Evolutionary conservation across 768 basidiomycete species (phyloP), one percentile per base, ranked within the genome.

Genomic region (Kwoniella bestiolae): DNA sequence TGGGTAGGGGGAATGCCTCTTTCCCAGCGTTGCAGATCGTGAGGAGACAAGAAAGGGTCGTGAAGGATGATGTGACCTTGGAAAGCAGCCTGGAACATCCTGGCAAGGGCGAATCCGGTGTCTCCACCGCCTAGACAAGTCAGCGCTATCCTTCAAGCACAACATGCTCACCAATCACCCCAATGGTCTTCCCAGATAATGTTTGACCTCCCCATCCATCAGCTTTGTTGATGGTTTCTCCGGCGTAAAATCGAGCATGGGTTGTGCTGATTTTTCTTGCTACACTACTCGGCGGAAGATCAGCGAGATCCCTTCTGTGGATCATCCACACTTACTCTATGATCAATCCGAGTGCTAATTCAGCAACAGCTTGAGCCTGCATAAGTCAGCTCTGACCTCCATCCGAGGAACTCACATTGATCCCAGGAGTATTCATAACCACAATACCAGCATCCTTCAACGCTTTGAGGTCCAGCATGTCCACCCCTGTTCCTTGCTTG

Each of bases 121-220:
- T 73, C 68, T 26, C 82, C 82, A 25, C 59, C 59, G 14, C 59
- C 56, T 58, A 16, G 14, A 31, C 26, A 49, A 47, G 7, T 58
- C 63, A 29, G 65, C 65, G 26, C 65, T 50, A 59, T 12, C 34
- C 41, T 0, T 21, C 23, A 23, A 16, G 45, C n/a, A 3, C 3
- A 56, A 35, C 14, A 8, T 6, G 23, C 67, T 81, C 81, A 12
- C 81, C 82, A 9, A 82, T 71, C 52, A 82, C 34, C 1, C 82
- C 82, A 11, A 82, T 58, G 5, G 76, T 80, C 60, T 76, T 78
- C 18, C 79, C 79, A 32, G 67, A 65, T n/a, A 82, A 63, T 3
- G 58, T 16, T 29, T 57, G 60, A 1, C 66, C 66, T 8, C 41
- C 49, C 56, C 62, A 62, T 3, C 66, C 69, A 21, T 53, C 63